phyloP scores from a whole-genome alignment of 805 yeast species.

The Ogataea corticis region DNA sequence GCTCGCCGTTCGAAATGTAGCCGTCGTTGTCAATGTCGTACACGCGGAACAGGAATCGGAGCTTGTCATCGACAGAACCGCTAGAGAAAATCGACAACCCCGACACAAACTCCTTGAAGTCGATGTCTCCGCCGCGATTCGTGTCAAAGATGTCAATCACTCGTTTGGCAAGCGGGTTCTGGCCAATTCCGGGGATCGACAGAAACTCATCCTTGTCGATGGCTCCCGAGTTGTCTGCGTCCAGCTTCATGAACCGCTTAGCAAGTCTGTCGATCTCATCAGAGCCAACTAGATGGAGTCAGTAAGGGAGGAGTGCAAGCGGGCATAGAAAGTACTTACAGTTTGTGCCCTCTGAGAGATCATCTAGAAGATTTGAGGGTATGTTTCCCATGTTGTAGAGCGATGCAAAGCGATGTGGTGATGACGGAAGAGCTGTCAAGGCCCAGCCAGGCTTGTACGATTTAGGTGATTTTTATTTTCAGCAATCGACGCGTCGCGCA shows the following conservation, averaged over 20 bases:
- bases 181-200: constrained; percentile 87
- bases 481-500: background rate
- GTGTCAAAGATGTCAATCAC: constrained; percentile 93
- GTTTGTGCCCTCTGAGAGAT: constrained; percentile 77
- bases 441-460: background rate
- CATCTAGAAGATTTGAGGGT: constrained; percentile 52
- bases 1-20: constrained; percentile 90
- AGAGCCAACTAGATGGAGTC: constrained; percentile 62
- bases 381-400: constrained; percentile 35
- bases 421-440: too few relatives aligned
- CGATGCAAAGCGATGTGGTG: background rate
- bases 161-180: constrained; percentile 86
- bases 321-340: constrained; percentile 45
- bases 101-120: constrained; percentile 87
- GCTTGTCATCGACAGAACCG: constrained; percentile 77
- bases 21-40: constrained; percentile 98
- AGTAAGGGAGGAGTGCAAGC: too few relatives aligned
- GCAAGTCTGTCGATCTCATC: constrained; percentile 91
- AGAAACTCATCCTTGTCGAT: constrained; percentile 89
- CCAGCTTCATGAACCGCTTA: constrained; percentile 92
- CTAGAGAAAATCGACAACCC: constrained; percentile 76
- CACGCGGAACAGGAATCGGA: constrained; percentile 86
- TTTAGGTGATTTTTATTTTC: background rate
- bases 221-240: constrained; percentile 88
- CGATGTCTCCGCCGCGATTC: constrained; percentile 90